Conservation (phyloP, 495 filamentous ascomycete genomes). For the Immersiella caudata region DNA sequence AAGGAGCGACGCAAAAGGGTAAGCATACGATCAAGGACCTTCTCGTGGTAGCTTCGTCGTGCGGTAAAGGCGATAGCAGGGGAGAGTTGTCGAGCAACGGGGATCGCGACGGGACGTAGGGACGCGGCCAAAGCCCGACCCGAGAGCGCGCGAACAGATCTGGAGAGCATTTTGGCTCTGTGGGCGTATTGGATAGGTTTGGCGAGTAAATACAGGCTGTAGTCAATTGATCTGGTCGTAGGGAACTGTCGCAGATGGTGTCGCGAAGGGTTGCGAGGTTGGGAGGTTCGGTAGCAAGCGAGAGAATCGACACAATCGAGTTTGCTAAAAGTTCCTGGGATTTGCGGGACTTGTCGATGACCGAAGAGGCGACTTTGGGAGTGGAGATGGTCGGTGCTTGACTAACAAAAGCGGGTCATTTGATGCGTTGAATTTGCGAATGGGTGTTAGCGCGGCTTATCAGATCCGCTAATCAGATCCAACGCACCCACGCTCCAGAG, state of each 20-base stretch:
- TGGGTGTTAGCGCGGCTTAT: constrained; percentile 20
- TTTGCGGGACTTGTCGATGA: constrained; percentile 42
- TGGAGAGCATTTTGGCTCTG: constrained; percentile 38
- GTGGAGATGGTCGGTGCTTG: constrained; percentile 10
- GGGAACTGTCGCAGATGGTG: not conserved
- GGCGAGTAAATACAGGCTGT: not conserved
- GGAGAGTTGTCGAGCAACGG: constrained; percentile 43
- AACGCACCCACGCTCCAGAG: not conserved
- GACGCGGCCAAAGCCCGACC: constrained; percentile 31
- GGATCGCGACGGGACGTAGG: constrained; percentile 28
- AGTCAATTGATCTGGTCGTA: not conserved
- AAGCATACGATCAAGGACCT: constrained; percentile 68
- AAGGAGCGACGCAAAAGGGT: not conserved
- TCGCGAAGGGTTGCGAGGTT: constrained; percentile 8
- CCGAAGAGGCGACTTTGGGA: constrained; percentile 36
- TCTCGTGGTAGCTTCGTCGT: constrained; percentile 57
- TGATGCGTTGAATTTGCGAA: not conserved
- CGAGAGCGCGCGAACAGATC: constrained; percentile 38
- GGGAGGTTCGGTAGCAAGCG: not conserved
- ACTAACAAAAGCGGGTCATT: constrained; percentile 27
- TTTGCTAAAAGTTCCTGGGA: constrained; percentile 30
- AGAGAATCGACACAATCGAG: constrained; percentile 18
- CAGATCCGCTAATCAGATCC: constrained; percentile 9
- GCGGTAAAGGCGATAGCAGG: constrained; percentile 44
- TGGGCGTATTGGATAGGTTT: not conserved